Percentiles rank a stretch among this genome's conserved stretches.
phyloP scores from a whole-genome alignment of 2,329 filamentous ascomycete genomes.

The Cylindrodendrum hubeiense region DNA sequence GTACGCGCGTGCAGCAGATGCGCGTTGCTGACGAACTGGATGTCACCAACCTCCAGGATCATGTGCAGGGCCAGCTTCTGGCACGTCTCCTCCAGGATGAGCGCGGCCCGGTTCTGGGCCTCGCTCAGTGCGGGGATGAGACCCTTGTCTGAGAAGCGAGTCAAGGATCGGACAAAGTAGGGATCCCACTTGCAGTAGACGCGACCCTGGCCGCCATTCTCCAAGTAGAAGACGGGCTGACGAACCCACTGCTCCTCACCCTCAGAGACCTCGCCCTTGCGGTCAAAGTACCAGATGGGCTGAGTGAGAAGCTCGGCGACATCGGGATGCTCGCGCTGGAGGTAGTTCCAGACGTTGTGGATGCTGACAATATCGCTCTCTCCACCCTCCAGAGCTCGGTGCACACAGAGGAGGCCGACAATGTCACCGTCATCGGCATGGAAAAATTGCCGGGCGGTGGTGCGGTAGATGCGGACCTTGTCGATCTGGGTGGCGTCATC shows the following conservation, averaged over 20 bases:
- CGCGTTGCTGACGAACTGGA: constrained; percentile 85
- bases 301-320: constrained; percentile 80
- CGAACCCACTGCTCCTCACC: constrained; percentile 82
- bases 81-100: constrained; percentile 75
- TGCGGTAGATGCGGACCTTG: constrained; percentile 90
- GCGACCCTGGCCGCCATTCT: constrained; percentile 70
- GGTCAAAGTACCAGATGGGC: constrained; percentile 92
- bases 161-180: constrained; percentile 84
- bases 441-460: constrained; percentile 69
- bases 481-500: constrained; percentile 86
- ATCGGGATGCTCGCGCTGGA: constrained; percentile 81
- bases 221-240: constrained; percentile 81
- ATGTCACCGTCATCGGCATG: constrained; percentile 87
- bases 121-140: constrained; percentile 78
- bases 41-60: constrained; percentile 88
- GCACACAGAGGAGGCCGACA: constrained; percentile 85
- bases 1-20: constrained; percentile 87
- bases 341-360: constrained; percentile 84
- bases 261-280: constrained; percentile 83
- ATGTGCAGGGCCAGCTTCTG: constrained; percentile 81
- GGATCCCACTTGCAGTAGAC: constrained; percentile 84
- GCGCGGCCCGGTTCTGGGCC: constrained; percentile 77
- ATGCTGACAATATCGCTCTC: constrained; percentile 85
- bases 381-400: constrained; percentile 82
- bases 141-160: constrained; percentile 79